phyloP scores from a whole-genome alignment of 257 asterid genomes.

The Anisodus tanguticus region DNA sequence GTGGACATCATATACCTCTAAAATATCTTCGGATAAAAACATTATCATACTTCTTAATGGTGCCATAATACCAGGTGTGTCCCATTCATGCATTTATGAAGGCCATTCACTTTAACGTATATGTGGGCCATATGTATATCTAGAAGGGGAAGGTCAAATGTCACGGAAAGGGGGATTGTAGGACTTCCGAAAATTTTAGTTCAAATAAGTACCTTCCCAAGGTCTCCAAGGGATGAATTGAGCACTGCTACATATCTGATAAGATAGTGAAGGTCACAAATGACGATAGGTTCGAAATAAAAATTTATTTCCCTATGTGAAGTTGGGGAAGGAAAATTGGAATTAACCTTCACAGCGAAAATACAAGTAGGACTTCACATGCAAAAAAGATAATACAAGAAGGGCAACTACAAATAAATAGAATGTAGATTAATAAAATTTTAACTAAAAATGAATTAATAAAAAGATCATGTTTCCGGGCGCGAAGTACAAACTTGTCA shows the following conservation, averaged over 20 bases:
- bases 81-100: not conserved
- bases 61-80: not conserved
- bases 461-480: not conserved
- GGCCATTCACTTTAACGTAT: not conserved
- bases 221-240: slow-evolving; percentile 96
- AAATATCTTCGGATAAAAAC: not conserved
- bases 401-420: not conserved
- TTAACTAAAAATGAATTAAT: not conserved
- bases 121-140: not conserved
- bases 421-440: not conserved
- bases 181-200: slow-evolving; percentile 9
- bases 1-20: slow-evolving; percentile 18
- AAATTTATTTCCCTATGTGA: not conserved
- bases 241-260: slow-evolving; percentile 90
- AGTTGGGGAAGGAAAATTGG: slow-evolving; percentile 4
- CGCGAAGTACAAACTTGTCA: not conserved
- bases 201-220: slow-evolving; percentile 78
- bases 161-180: not conserved
- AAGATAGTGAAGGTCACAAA: slow-evolving; percentile 41
- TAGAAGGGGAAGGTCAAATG: not conserved
- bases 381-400: not conserved
- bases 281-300: slow-evolving; percentile 7
- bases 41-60: slow-evolving; percentile 6
- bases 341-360: not conserved
- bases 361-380: slow-evolving; percentile 2